Percentiles rank a stretch among this genome's conserved stretches.
These are phyloP conservation scores for Polyplosphaeria fusca DNA, from an alignment of 495 filamentous ascomycete genomes.

Conservation along the genomic window DNA sequence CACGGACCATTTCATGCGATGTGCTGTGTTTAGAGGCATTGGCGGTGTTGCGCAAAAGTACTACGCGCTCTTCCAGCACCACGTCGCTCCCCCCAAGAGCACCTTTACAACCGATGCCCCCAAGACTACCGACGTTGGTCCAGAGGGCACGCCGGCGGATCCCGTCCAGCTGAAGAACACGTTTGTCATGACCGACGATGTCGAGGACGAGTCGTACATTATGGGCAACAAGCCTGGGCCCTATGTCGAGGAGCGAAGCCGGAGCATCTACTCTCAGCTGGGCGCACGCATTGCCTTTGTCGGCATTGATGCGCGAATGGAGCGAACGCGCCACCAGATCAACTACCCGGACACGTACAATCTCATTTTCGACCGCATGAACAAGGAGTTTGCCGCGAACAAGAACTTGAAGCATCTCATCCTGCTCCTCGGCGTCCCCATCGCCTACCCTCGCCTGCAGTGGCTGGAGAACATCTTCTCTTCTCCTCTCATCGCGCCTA, in stretches of 20 bases:
- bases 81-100: slow-evolving; percentile 73
- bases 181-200: slow-evolving; percentile 59
- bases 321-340: slow-evolving; percentile 87
- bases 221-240: slow-evolving; percentile 70
- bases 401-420: slow-evolving; percentile 75
- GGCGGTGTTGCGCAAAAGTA: slow-evolving; percentile 68
- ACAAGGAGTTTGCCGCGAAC: slow-evolving; percentile 59
- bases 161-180: slow-evolving; percentile 64
- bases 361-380: slow-evolving; percentile 67
- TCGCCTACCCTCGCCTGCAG: slow-evolving; percentile 88
- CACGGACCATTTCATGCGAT: slow-evolving; percentile 89
- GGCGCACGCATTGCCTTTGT: slow-evolving; percentile 80
- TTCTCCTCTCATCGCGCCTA: slow-evolving; percentile 77
- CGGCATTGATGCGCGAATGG: slow-evolving; percentile 85
- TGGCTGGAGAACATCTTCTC: slow-evolving; percentile 89
- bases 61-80: slow-evolving; percentile 93
- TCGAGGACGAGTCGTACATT: slow-evolving; percentile 72
- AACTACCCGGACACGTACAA: slow-evolving; percentile 91
- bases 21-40: slow-evolving; percentile 85
- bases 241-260: slow-evolving; percentile 77
- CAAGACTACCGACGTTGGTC: slow-evolving; percentile 48
- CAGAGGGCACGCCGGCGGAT: slow-evolving; percentile 56
- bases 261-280: slow-evolving; percentile 78
- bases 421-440: slow-evolving; percentile 84
- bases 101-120: slow-evolving; percentile 75